Evolutionary conservation across 306 rosid genomes (phyloP), one percentile per base, ranked within the genome.

Genomic region (Fragaria ananassa): DNA sequence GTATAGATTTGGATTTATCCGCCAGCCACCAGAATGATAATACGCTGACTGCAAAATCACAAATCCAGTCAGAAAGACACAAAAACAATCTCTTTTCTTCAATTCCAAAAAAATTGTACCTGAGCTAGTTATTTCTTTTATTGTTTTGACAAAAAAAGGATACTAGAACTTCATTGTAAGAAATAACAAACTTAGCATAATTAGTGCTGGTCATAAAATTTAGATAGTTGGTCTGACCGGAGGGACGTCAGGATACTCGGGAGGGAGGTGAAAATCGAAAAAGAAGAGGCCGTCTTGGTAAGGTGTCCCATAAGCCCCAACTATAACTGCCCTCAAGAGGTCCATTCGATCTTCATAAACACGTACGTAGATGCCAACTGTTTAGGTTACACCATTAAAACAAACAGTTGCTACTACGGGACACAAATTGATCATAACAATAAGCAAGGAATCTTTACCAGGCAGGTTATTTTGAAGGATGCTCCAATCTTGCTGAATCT

Each of bases 11-110:
- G 99, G 99, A 81, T 96, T 96, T 81, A 96, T 87, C 49, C 99
- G 93, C 99, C 97, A 92, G 68, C 99, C 99, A 73, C 99, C 99
- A 60, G 99, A 96, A 80, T 96, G 97, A 88, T 96, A 96, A 84
- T 96, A 91, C 42, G 96, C 99, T 56, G 98, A 89, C 99, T 96
- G 97, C 87, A 86, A 17, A 74, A 77, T 83, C 72, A 78, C 35
- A 84, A 83, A 77, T 66, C 74, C 72, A 65, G 51, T 81, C 67
- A 82, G 82, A 56, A 37, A 83, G 14, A 68, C 56, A 75, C 49
- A 62, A 66, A 47, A 18, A 37, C 53, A 14, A 10, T 78, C 29
- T 70, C 4, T 27, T 75, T 25, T 57, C 63, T 53, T 41, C 25
- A 44, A 70, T 37, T 45, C 42, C 62, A 75, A 39, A 34, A 11